phyloP scores from a whole-genome alignment of 768 basidiomycete genomes.

The Cystobasidium tubakii region DNA sequence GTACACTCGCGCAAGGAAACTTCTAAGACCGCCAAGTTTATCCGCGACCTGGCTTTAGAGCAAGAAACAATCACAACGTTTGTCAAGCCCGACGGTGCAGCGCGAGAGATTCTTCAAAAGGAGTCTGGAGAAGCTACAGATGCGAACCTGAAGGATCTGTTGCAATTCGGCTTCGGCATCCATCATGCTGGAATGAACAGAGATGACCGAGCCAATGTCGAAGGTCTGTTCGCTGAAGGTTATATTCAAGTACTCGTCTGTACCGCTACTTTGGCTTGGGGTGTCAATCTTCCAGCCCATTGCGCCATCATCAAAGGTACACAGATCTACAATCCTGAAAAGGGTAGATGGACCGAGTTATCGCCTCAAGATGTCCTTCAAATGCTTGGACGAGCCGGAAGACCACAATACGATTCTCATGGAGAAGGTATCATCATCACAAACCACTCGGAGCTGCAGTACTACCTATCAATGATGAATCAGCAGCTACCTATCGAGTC shows the following conservation, averaged over 20 bases:
- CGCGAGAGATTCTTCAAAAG: slow-evolving; percentile 77
- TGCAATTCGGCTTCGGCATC: slow-evolving; percentile 95
- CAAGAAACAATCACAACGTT: slow-evolving; percentile 95
- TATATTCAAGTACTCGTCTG: slow-evolving; percentile 90
- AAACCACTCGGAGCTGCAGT: slow-evolving; percentile 92
- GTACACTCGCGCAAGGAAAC: slow-evolving; percentile 99
- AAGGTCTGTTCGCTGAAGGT: slow-evolving; percentile 88
- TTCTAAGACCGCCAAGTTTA: slow-evolving; percentile 88
- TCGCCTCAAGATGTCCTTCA: slow-evolving; percentile 94
- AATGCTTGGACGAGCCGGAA: slow-evolving; percentile 96
- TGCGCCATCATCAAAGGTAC: slow-evolving; percentile 99
- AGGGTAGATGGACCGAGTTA: slow-evolving; percentile 93
- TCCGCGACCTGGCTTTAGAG: slow-evolving; percentile 90
- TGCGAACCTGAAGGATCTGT: slow-evolving; percentile 70
- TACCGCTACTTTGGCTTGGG: slow-evolving; percentile 98
- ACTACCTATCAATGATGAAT: slow-evolving; percentile 88
- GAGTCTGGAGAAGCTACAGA: slow-evolving; percentile 81
- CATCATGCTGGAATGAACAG: slow-evolving; percentile 96
- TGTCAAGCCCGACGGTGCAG: slow-evolving; percentile 85
- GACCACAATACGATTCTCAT: slow-evolving; percentile 93
- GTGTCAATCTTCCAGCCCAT: slow-evolving; percentile 95
- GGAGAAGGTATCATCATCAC: slow-evolving; percentile 99
- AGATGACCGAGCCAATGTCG: slow-evolving; percentile 82
- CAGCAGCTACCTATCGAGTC: slow-evolving; percentile 96
- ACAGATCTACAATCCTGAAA: slow-evolving; percentile 97